Conservation (phyloP, 2,329 filamentous ascomycete genomes). For the Penicillium sp. region DNA sequence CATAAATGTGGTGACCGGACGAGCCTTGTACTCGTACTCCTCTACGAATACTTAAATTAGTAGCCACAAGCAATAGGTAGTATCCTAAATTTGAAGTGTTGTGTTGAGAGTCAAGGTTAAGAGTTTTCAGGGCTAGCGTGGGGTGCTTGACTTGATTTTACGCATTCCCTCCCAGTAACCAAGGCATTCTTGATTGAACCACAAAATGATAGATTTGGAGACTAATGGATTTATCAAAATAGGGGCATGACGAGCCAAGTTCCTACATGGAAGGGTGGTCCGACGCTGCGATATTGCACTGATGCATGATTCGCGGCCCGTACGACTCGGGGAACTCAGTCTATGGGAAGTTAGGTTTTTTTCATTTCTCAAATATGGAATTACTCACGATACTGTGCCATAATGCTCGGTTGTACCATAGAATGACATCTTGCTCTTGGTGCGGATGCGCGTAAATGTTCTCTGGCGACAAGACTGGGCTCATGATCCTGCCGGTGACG, state of each 20-base stretch:
- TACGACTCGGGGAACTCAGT: slow-evolving; percentile 40
- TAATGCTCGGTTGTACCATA: slow-evolving; percentile 43
- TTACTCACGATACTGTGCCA: slow-evolving; percentile 41
- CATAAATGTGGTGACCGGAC: too few species aligned
- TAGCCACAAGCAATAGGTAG: too few species aligned
- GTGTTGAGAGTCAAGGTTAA: too few species aligned
- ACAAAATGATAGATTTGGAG: too few species aligned
- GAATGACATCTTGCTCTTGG: slow-evolving; percentile 40
- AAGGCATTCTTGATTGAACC: too few species aligned
- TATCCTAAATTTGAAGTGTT: too few species aligned
- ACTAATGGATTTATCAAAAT: too few species aligned
- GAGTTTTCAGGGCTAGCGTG: too few species aligned
- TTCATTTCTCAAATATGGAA: background rate
- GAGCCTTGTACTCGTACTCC: accelerated
- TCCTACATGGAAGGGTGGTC: slow-evolving; percentile 11
- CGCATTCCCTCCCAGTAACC: too few species aligned
- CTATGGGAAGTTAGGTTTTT: background rate
- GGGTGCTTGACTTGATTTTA: too few species aligned
- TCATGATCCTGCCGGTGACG: slow-evolving; percentile 27
- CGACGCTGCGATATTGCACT: slow-evolving; percentile 35
- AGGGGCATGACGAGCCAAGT: too few species aligned
- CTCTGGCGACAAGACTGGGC: slow-evolving; percentile 32
- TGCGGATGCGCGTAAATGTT: slow-evolving; percentile 41
- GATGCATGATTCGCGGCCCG: slow-evolving; percentile 42
- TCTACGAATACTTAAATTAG: accelerated